Evolutionary conservation across 257 asterid species (phyloP).

Genomic region (Plantago elongata): DNA sequence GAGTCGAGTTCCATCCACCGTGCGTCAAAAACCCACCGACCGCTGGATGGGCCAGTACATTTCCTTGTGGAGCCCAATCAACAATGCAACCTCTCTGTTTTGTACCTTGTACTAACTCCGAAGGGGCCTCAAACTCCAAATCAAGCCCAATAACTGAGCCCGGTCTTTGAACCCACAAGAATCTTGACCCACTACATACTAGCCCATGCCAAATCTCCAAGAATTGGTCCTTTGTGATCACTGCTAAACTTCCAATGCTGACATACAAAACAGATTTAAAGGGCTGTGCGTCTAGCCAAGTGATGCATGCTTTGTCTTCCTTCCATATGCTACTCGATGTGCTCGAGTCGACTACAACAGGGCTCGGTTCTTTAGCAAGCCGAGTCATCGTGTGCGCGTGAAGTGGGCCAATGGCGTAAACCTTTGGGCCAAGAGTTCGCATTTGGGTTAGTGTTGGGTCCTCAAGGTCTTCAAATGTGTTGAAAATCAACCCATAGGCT

Average conservation of each 20-base stretch:
- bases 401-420: conserved; percentile 64
- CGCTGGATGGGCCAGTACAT: conserved; percentile 34
- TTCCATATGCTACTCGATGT: conserved; percentile 38
- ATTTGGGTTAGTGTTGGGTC: conserved; percentile 37
- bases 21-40: conserved; percentile 40
- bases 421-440: conserved; percentile 33
- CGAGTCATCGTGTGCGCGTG: conserved; percentile 40
- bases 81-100: conserved; percentile 34
- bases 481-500: conserved; percentile 61
- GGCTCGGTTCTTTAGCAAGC: not conserved
- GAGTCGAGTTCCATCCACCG: conserved; percentile 46
- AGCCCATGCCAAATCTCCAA: conserved; percentile 56
- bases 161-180: conserved; percentile 54
- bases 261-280: conserved; percentile 42
- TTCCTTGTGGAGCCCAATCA: conserved; percentile 43
- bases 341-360: not conserved
- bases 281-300: conserved; percentile 55
- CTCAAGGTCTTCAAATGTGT: conserved; percentile 65
- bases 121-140: conserved; percentile 12
- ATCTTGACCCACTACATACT: conserved; percentile 46
- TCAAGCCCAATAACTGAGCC: conserved; percentile 29
- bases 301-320: conserved; percentile 46
- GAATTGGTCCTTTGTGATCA: conserved; percentile 29
- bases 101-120: conserved; percentile 24
- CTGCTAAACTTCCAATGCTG: conserved; percentile 54